phyloP scores from a whole-genome alignment of 78 protist genomes.

The Dictyostelium intermedium region DNA sequence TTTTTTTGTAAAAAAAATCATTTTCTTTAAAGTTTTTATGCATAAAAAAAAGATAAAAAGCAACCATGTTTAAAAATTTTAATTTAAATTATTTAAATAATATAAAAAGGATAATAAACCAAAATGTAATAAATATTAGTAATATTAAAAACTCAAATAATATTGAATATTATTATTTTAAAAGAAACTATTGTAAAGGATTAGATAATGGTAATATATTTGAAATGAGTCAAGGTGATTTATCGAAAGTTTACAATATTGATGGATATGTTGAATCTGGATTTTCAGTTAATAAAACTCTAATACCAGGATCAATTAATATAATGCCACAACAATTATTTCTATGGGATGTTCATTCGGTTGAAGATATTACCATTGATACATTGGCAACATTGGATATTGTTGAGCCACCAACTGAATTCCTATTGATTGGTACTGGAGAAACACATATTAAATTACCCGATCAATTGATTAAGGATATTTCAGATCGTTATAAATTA shows the following conservation, averaged over 20 bases:
- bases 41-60: not conserved
- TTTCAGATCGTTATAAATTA: not conserved
- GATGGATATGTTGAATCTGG: slow-evolving; percentile 66
- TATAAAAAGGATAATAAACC: not conserved
- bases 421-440: slow-evolving; percentile 57
- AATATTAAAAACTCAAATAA: not conserved
- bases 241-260: not conserved
- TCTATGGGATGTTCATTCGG: slow-evolving; percentile 60
- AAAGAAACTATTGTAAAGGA: slow-evolving; percentile 18
- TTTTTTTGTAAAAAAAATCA: no score
- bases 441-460: not conserved
- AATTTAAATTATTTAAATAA: not conserved
- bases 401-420: slow-evolving; percentile 54
- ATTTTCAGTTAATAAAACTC: slow-evolving; percentile 20
- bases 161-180: no score
- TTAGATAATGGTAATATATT: not conserved
- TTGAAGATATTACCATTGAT: slow-evolving; percentile 19
- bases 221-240: slow-evolving; percentile 17
- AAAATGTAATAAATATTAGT: not conserved
- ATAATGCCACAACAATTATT: slow-evolving; percentile 12
- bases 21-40: no score
- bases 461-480: not conserved
- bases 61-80: not conserved
- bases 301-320: slow-evolving; percentile 54
- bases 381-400: slow-evolving; percentile 20